Conservation (phyloP, 768 basidiomycete genomes). For the Holtermannia corniformis region DNA sequence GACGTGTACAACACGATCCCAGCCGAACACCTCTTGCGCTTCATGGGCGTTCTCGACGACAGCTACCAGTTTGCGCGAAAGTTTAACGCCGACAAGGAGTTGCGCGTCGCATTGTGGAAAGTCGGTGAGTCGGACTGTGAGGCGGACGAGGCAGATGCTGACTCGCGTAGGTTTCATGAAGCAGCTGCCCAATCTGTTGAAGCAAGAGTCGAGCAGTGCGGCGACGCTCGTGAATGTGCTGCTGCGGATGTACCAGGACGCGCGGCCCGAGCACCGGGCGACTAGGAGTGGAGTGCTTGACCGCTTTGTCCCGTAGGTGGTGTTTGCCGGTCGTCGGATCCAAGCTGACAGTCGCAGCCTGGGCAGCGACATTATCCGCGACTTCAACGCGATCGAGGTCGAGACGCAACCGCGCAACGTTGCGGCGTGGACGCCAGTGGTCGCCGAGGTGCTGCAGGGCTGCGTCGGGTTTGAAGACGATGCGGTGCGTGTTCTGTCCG, state of each 20-base stretch:
- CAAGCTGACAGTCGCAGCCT: slow-evolving; percentile 50
- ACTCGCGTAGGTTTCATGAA: slow-evolving; percentile 83
- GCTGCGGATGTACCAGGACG: slow-evolving; percentile 86
- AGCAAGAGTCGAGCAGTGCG: slow-evolving; percentile 96
- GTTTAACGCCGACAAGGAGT: slow-evolving; percentile 97
- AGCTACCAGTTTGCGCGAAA: slow-evolving; percentile 94
- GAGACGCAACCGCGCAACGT: slow-evolving; percentile 95
- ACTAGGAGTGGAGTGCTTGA: slow-evolving; percentile 57
- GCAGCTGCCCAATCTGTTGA: slow-evolving; percentile 90
- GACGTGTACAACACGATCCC: slow-evolving; percentile 89
- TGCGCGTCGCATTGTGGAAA: slow-evolving; percentile 97
- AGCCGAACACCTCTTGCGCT: slow-evolving; percentile 77
- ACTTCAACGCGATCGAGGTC: slow-evolving; percentile 77
- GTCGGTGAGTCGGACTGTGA: slow-evolving; percentile 63
- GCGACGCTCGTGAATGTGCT: slow-evolving; percentile 87
- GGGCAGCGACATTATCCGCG: slow-evolving; percentile 74
- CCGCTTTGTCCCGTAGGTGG: slow-evolving; percentile 59
- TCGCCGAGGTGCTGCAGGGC: slow-evolving; percentile 86
- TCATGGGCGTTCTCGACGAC: slow-evolving; percentile 94
- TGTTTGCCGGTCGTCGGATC: background rate
- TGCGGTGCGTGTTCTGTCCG: slow-evolving; percentile 53
- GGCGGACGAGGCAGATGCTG: background rate
- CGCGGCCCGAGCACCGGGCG: slow-evolving; percentile 62
- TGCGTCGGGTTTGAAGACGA: slow-evolving; percentile 83
- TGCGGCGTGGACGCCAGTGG: slow-evolving; percentile 95